A percentile compares a stretch with the other conserved stretches of the same genome.
phyloP scores from a whole-genome alignment of 495 filamentous ascomycete genomes.

The Daldinia bambusicola region DNA sequence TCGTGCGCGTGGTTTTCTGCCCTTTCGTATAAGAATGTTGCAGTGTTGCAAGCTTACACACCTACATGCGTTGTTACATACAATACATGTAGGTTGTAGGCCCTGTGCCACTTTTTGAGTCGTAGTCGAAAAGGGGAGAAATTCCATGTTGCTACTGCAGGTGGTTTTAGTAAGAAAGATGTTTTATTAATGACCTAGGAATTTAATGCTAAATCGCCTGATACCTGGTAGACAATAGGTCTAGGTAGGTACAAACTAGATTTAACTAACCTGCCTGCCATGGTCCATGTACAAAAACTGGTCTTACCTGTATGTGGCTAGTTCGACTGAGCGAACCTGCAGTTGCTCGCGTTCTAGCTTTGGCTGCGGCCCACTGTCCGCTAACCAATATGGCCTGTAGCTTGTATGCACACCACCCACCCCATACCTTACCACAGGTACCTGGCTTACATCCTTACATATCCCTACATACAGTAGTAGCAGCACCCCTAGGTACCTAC shows the following conservation, averaged over 20 bases:
- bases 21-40: constrained; percentile 8
- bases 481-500: constrained; percentile 6
- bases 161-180: background rate
- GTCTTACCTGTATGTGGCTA: background rate
- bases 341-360: constrained; percentile 1
- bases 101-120: constrained; percentile 1
- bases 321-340: constrained; percentile 1
- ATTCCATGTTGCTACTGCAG: too few species aligned
- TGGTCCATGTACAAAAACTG: background rate
- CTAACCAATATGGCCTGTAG: background rate
- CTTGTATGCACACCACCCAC: constrained; percentile 2
- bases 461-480: constrained; percentile 3
- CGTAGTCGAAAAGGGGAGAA: constrained; percentile 2
- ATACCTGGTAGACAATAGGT: background rate
- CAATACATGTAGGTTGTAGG: background rate
- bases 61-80: background rate
- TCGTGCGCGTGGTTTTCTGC: constrained; percentile 26
- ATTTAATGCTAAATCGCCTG: background rate
- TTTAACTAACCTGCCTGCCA: background rate
- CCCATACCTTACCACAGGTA: too few species aligned
- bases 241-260: background rate
- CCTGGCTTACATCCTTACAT: background rate
- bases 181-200: background rate
- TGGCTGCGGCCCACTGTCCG: background rate
- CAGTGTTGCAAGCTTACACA: background rate